Percentiles rank a stretch among this genome's conserved stretches.
Evolutionary conservation across 768 basidiomycete species (phyloP).

Genomic region (Boletales sp.): DNA sequence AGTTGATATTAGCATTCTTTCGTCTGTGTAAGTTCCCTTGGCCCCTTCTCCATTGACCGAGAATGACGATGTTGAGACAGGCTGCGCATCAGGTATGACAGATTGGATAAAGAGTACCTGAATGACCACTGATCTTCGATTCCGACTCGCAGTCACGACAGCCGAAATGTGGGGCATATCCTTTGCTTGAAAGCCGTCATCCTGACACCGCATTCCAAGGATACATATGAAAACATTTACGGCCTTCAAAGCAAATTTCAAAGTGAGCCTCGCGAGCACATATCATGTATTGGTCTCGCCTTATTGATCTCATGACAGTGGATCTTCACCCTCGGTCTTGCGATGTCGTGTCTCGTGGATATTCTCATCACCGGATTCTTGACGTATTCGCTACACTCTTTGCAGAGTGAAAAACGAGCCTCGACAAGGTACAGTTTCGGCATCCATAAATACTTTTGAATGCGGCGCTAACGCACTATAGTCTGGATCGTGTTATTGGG

Average conservation of each 20-base stretch:
- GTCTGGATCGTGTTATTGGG: constrained; percentile 47
- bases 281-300: not conserved
- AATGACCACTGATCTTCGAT: constrained; percentile 15
- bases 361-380: constrained; percentile 46
- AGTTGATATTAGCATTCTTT: constrained; percentile 30
- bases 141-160: constrained; percentile 23
- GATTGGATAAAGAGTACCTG: not conserved
- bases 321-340: constrained; percentile 49
- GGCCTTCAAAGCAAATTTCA: constrained; percentile 22
- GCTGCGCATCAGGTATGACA: constrained; percentile 30
- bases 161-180: constrained; percentile 25
- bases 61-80: constrained; percentile 22
- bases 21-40: constrained; percentile 25
- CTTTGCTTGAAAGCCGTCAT: not conserved
- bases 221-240: constrained; percentile 24
- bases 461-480: constrained; percentile 9
- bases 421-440: constrained; percentile 31
- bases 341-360: constrained; percentile 48
- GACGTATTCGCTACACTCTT: constrained; percentile 38
- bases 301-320: constrained; percentile 30
- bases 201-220: constrained; percentile 11
- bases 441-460: too few species aligned
- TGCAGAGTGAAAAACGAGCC: constrained; percentile 39
- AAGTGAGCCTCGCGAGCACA: constrained; percentile 5
- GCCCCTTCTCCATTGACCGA: not conserved